phyloP scores from a whole-genome alignment of 1,284 basidiomycete species.

The Lentinus polychrous region DNA sequence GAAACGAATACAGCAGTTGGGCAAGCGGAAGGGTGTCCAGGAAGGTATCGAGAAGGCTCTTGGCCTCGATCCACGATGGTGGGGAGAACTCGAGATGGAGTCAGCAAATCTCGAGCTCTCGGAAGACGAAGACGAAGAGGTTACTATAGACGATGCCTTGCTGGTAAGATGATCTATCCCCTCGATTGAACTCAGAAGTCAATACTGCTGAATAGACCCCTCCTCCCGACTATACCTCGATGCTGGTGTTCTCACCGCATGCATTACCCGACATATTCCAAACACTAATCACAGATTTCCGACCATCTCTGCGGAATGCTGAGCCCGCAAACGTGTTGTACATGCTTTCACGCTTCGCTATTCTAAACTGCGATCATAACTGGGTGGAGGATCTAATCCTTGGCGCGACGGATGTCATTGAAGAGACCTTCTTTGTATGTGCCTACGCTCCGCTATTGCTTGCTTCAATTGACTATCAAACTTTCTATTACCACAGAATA shows the following conservation, averaged over 20 bases:
- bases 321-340: conserved; percentile 82
- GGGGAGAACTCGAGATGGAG: conserved; percentile 40
- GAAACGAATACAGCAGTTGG: conserved; percentile 48
- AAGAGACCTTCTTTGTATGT: conserved; percentile 86
- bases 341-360: conserved; percentile 83
- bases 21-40: conserved; percentile 44
- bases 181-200: neutral
- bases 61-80: conserved; percentile 56
- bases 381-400: conserved; percentile 92
- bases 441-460: neutral
- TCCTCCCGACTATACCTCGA: conserved; percentile 63
- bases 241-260: conserved; percentile 87
- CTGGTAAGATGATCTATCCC: conserved; percentile 39
- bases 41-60: conserved; percentile 50
- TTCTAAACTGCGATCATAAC: conserved; percentile 75
- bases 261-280: conserved; percentile 75
- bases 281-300: conserved; percentile 70
- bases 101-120: conserved; percentile 25
- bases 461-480: conserved; percentile 3
- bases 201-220: conserved; percentile 47
- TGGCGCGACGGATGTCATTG: conserved; percentile 86
- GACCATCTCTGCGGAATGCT: conserved; percentile 58
- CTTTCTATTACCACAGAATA: conserved; percentile 42
- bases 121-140: conserved; percentile 40
- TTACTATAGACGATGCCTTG: conserved; percentile 35